Conservation (phyloP, 2,329 filamentous ascomycete genomes). For the Akanthomyces lecanii region DNA sequence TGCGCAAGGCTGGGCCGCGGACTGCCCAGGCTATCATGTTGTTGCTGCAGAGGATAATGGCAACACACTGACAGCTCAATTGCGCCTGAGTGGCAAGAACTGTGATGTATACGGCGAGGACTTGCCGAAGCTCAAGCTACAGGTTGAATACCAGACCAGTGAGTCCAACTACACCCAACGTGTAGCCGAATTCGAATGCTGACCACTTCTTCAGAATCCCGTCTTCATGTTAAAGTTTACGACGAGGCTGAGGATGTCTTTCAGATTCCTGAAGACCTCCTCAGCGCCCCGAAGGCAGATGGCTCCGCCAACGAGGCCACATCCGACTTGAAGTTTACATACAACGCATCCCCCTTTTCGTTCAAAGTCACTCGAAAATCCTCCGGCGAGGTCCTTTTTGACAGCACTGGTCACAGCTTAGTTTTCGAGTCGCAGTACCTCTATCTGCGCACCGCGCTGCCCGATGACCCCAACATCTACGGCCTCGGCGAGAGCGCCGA, state of each 20-base stretch:
- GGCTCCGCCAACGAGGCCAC: constrained; percentile 19
- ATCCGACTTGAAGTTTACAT: constrained; percentile 45
- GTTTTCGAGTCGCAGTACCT: constrained; percentile 78
- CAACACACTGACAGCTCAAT: neutral
- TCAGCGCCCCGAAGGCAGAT: constrained; percentile 32
- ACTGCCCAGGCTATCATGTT: neutral
- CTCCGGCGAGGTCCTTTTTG: constrained; percentile 56
- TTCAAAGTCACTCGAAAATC: constrained; percentile 52
- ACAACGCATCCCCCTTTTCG: constrained; percentile 54
- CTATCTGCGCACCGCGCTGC: constrained; percentile 65
- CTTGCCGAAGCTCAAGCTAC: constrained; percentile 9
- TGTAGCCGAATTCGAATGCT: too few relatives aligned
- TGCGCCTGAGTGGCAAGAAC: neutral
- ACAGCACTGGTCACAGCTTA: constrained; percentile 61
- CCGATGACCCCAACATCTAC: constrained; percentile 66
- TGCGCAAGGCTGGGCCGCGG: neutral
- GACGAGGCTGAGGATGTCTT: constrained; percentile 67
- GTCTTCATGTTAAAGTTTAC: constrained; percentile 71
- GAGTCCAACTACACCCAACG: neutral
- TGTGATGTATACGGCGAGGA: constrained; percentile 7
- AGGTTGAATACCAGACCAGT: constrained; percentile 8
- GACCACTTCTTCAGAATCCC: constrained; percentile 43
- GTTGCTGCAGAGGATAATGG: neutral
- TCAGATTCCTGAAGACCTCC: constrained; percentile 70
- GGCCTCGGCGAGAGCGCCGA: constrained; percentile 77